Percentiles rank a stretch among this genome's conserved stretches.
phyloP scores from a whole-genome alignment of 768 basidiomycete species.

The Phylloporus sp. region DNA sequence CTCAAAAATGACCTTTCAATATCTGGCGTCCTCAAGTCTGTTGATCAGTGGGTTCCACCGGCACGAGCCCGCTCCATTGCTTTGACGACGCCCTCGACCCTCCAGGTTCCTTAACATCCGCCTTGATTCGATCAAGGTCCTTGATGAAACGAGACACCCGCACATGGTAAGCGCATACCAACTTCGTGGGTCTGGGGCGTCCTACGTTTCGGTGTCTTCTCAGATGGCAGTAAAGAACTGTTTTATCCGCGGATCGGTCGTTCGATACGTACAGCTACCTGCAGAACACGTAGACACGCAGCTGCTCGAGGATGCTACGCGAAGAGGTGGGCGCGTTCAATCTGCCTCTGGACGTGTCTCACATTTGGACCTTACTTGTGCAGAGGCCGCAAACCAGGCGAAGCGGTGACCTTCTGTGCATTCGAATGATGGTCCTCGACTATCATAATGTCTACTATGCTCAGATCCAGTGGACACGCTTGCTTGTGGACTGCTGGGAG shows the following conservation, averaged over 20 bases:
- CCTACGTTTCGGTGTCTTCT: neutral
- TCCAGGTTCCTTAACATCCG: conserved; percentile 91
- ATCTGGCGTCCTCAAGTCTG: conserved; percentile 91
- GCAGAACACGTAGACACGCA: conserved; percentile 93
- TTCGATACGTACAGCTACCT: conserved; percentile 94
- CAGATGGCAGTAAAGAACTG: conserved; percentile 99
- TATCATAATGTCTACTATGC: neutral
- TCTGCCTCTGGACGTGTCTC: neutral
- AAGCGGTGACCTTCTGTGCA: conserved; percentile 29
- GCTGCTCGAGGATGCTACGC: conserved; percentile 90
- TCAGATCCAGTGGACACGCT: neutral
- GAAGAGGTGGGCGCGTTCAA: conserved; percentile 69
- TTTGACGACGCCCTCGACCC: conserved; percentile 4
- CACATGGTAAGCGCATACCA: conserved; percentile 76
- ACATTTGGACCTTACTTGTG: conserved; percentile 5
- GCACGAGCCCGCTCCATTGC: neutral
- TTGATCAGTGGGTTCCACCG: conserved; percentile 97
- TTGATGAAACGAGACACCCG: conserved; percentile 90
- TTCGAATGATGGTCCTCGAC: too few relatives aligned
- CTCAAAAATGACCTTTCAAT: conserved; percentile 99
- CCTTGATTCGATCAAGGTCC: conserved; percentile 86
- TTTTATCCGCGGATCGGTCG: conserved; percentile 97
- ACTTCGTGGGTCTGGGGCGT: neutral
- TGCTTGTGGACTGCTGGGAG: neutral
- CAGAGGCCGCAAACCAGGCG: conserved; percentile 40